Evolutionary conservation across 495 filamentous ascomycete species (phyloP).

Genomic region (Daldinia concentrica): DNA sequence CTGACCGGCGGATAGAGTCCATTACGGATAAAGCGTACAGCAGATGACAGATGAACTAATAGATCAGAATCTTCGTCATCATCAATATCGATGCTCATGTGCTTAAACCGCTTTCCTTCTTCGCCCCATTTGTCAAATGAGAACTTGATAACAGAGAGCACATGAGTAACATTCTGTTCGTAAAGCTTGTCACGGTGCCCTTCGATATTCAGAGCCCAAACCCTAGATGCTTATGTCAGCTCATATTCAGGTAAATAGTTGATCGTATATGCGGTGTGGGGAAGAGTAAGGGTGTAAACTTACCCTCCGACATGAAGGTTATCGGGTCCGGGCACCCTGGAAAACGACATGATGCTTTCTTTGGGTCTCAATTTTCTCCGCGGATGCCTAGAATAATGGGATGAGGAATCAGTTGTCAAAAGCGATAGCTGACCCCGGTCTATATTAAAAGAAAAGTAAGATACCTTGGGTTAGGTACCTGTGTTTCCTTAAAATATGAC

Average conservation of each 20-base stretch:
- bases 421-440: background rate
- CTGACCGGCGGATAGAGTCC: constrained; percentile 60
- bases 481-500: background rate
- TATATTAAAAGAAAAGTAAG: background rate
- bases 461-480: too few relatives aligned
- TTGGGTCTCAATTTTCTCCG: background rate
- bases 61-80: constrained; percentile 89
- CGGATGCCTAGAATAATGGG: background rate
- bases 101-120: constrained; percentile 65
- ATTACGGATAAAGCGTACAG: constrained; percentile 82
- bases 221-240: constrained; percentile 60
- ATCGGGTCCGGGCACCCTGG: constrained; percentile 50
- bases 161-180: constrained; percentile 82
- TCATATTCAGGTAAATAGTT: background rate
- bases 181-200: constrained; percentile 71
- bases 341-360: constrained; percentile 22
- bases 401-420: background rate
- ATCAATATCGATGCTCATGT: constrained; percentile 83
- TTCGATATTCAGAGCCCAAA: constrained; percentile 68
- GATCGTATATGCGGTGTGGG: constrained; percentile 2
- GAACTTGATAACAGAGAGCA: constrained; percentile 78
- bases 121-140: constrained; percentile 50
- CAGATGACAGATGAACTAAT: constrained; percentile 77
- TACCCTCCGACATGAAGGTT: constrained; percentile 89
- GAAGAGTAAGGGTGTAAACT: constrained; percentile 44